A percentile compares a stretch with the other conserved stretches of the same genome.
Conservation (phyloP, 2,329 filamentous ascomycete species). For the Monosporascus ibericus region DNA sequence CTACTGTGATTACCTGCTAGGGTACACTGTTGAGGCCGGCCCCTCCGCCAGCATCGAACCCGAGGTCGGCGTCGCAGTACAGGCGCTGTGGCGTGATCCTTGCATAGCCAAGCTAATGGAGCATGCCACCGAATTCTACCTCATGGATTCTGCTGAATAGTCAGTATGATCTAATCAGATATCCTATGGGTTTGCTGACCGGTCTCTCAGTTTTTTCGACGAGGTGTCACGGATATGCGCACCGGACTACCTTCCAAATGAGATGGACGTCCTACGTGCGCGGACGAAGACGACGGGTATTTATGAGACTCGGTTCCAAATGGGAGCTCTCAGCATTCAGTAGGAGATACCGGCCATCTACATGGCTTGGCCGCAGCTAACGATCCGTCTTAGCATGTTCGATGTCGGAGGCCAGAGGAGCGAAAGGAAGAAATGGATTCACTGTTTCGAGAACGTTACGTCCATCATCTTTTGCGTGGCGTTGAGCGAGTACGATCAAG, state of each 20-base stretch:
- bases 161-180: conserved; percentile 30
- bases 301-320: conserved; percentile 96
- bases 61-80: conserved; percentile 75
- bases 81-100: conserved; percentile 84
- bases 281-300: conserved; percentile 98
- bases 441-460: conserved; percentile 99
- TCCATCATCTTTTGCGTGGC: conserved; percentile 99
- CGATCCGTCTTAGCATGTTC: conserved; percentile 70
- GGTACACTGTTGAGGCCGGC: conserved; percentile 86
- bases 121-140: conserved; percentile 94
- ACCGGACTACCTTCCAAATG: conserved; percentile 81
- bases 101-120: conserved; percentile 79
- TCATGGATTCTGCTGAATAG: conserved; percentile 99
- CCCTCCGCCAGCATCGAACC: conserved; percentile 78
- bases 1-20: conserved; percentile 71
- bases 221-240: conserved; percentile 80
- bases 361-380: conserved; percentile 13
- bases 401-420: conserved; percentile 96
- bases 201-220: conserved; percentile 75
- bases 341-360: conserved; percentile 40
- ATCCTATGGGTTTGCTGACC: conserved; percentile 14
- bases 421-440: conserved; percentile 99
- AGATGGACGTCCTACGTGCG: conserved; percentile 91
- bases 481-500: conserved; percentile 96
- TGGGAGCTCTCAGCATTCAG: conserved; percentile 99